These are phyloP conservation scores for Aphanomyces invadans DNA, from an alignment of 352 stramenopile genomes.

Conservation along the genomic window DNA sequence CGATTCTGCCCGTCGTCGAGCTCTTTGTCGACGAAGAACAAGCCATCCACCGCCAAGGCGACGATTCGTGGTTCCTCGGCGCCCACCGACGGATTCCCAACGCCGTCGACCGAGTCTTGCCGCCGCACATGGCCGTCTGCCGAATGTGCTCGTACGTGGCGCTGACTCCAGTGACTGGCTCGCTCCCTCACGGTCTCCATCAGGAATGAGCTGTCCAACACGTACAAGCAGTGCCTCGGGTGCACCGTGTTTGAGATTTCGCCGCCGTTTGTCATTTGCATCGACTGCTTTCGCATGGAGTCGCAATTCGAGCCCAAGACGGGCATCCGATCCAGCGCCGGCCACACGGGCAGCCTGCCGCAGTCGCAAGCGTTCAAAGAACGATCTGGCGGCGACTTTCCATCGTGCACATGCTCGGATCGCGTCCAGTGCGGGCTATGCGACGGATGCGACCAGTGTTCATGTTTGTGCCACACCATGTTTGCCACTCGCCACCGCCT, in stretches of 20 bases:
- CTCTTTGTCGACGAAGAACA: constrained; percentile 18
- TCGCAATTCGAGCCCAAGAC: constrained; percentile 50
- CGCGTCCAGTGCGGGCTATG: constrained; percentile 57
- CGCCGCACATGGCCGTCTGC: background rate
- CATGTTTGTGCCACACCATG: constrained; percentile 76
- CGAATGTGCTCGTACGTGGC: constrained; percentile 8
- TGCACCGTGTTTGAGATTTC: constrained; percentile 46
- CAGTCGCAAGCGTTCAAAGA: constrained; percentile 56
- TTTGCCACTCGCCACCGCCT: constrained; percentile 81
- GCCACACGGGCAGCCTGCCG: constrained; percentile 57
- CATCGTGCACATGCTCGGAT: constrained; percentile 49
- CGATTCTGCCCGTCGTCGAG: background rate
- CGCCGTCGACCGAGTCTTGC: background rate
- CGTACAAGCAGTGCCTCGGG: constrained; percentile 79
- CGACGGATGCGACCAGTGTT: constrained; percentile 71
- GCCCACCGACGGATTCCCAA: background rate
- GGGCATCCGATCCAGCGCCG: constrained; percentile 56
- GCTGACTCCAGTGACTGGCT: too few species aligned
- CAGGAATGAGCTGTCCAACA: constrained; percentile 69
- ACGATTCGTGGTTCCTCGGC: constrained; percentile 21
- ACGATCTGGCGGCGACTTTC: constrained; percentile 61
- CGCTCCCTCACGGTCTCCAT: too few species aligned
- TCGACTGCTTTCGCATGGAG: constrained; percentile 29
- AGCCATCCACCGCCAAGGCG: constrained; percentile 2
- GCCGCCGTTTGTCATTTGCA: constrained; percentile 14